Evolutionary conservation across 2,329 filamentous ascomycete species (phyloP).

Genomic region (Apiospora rasikravindrae): DNA sequence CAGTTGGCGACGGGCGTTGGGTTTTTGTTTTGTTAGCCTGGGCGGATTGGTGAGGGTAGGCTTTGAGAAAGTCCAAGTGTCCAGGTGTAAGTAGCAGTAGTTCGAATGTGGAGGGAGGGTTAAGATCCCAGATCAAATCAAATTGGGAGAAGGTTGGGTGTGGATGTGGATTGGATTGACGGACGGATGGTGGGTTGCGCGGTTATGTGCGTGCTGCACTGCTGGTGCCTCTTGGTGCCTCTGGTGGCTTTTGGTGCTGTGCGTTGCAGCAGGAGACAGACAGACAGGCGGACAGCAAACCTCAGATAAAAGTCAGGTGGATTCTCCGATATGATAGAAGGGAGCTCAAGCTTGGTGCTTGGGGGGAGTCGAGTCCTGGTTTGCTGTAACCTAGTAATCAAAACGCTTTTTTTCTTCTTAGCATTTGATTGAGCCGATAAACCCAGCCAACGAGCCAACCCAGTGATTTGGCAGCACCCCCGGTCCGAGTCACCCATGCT

Average conservation of each 20-base stretch:
- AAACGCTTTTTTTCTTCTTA: neutral
- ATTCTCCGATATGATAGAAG: conserved; percentile 3
- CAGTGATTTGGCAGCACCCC: neutral
- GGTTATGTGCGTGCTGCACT: conserved; percentile 7
- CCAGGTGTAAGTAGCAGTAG: neutral
- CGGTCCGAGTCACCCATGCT: conserved; percentile 2
- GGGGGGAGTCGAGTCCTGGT: neutral
- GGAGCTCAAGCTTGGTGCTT: neutral
- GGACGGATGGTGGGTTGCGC: neutral
- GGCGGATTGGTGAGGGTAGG: neutral
- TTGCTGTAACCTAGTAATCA: conserved; percentile 2
- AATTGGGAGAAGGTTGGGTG: conserved; percentile 14
- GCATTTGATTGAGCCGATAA: neutral
- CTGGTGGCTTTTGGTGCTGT: too few relatives aligned
- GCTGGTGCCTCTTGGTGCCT: too few relatives aligned
- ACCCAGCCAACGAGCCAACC: neutral
- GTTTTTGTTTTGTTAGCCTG: conserved; percentile 10
- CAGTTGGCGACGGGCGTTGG: conserved; percentile 1
- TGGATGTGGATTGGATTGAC: conserved; percentile 4
- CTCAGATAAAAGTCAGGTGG: neutral
- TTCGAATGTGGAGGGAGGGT: conserved; percentile 14
- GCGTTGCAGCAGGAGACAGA: neutral
- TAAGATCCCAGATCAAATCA: conserved; percentile 5
- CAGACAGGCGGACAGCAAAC: neutral
- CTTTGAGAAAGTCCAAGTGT: conserved; percentile 13